Base-by-base conservation (phyloP, 495 filamentous ascomycete genomes). In the Talaromyces wortmannii region DNA sequence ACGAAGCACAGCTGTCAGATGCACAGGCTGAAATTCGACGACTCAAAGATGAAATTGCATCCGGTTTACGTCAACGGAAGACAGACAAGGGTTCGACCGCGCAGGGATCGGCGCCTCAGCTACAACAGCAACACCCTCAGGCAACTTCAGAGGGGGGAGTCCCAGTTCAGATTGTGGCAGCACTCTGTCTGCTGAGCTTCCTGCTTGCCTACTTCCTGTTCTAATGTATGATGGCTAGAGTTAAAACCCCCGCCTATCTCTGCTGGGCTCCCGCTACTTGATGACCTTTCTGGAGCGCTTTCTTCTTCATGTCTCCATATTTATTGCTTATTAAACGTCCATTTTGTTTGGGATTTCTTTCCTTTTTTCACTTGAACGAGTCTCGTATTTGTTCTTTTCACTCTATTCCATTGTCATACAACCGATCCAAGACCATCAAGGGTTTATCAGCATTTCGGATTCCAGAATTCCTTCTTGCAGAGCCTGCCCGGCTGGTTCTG, bases 201-300 rank as follows among this genome's bases (percentile, higher is more conserved):
- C 72, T 98, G 66, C 78, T 97, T 61, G 95, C 89, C 3, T 98
- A 96, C 69, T 80, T 96, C 62, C 89, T 98, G 71, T 97, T 97
- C 67, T 98, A 83, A 78, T 47, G 52, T 55, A 56, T 57, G 47
- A 59, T 56, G 48, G 53, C 59, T 55, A 49, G 43, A 45, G 55
- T 61, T 36, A 50, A 23, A 23, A 46, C 57, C 45, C 55, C 55
- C 58, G 55, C 60, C 64, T 55, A 54, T 47, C 55, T 63, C 54
- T 65, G 50, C 57, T 55, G 30, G 61, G 53, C 62, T 60, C 51
- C 60, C 49, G 57, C 33, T 57, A 45, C 60, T 60, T 50, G 43
- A 62, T 61, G 61, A 64, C 63, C 62, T 69, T 62, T 68, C 62
- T 59, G 60, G 59, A 57, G 63, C 57, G 55, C 64, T 56, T 59